Evolutionary conservation across 352 stramenopile genomes (phyloP), one percentile per base, ranked within the genome.

Genomic region (Plasmopara viticola): DNA sequence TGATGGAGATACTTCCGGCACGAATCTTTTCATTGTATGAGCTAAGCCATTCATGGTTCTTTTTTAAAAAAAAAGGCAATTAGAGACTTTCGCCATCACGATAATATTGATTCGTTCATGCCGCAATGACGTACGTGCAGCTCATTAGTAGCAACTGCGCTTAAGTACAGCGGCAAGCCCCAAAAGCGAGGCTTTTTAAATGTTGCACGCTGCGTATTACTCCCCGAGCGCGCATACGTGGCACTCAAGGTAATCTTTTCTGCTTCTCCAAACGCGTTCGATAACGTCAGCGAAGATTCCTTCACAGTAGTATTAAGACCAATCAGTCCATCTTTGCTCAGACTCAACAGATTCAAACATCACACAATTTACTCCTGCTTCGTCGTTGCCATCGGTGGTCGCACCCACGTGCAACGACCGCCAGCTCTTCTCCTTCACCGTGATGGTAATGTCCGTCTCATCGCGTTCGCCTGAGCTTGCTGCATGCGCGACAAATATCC

Each of bases 11-110:
- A 37, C 74, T 90, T 2, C 83, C 82, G 31, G 82, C 78, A 48
- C 80, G 79, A 56, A 93, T 84, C 58, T 87, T 90, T 42, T 95
- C 86, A 51, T 82, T 92, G 73, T 94, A 95, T 39, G 86, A 95
- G 58, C 83, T 93, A 46, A 88, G 57, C 43, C 84, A 85, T 43
- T 93, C 86, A 60, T 92, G 78, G 59, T 87, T 94, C 71, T 88
- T 43, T 17, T 41, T 13, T 7, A 38, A 33, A 10, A 41, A 17
- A 14, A 40, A 35, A 0, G 0, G 48, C 9, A 12, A 47, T 15
- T 6, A 47, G 52, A 51, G 9, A 10, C 31, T 35, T 12, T 35
- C 4, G 31, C 10, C 31, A 5, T 35, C 1, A 35, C 31, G 0
- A 35, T 12, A 35, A 35, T 1, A 25, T 25, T 25, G 20, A 25